Evolutionary conservation across 1,284 basidiomycete species (phyloP).

Genomic region (Cryptococcus sp.): DNA sequence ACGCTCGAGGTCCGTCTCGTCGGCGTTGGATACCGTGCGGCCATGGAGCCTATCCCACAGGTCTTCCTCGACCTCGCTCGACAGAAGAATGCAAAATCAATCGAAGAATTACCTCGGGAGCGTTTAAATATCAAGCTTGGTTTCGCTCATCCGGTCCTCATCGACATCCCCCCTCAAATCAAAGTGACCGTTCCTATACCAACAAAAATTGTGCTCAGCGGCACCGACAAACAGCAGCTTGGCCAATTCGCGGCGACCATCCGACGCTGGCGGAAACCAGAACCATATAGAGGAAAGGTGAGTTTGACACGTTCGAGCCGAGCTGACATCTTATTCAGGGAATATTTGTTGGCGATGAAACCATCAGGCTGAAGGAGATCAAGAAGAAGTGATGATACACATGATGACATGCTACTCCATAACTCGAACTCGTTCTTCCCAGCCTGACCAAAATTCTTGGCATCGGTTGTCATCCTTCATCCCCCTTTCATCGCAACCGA

Average conservation of each 20-base stretch:
- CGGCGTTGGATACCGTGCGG: slow-evolving; percentile 91
- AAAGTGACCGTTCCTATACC: slow-evolving; percentile 60
- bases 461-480: slow-evolving; percentile 1
- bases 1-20: slow-evolving; percentile 80
- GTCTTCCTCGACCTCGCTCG: slow-evolving; percentile 42
- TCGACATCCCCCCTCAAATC: slow-evolving; percentile 78
- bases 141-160: slow-evolving; percentile 81
- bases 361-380: slow-evolving; percentile 82
- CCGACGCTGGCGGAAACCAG: slow-evolving; percentile 80
- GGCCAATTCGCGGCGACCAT: slow-evolving; percentile 88
- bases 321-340: slow-evolving; percentile 59
- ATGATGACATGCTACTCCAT: slow-evolving; percentile 10
- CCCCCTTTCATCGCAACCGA: slow-evolving; percentile 34
- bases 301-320: slow-evolving; percentile 35
- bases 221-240: slow-evolving; percentile 62
- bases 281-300: slow-evolving; percentile 97
- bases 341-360: slow-evolving; percentile 86
- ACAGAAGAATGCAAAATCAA: slow-evolving; percentile 14
- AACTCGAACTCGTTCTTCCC: slow-evolving; percentile 18
- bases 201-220: slow-evolving; percentile 57
- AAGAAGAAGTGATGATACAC: slow-evolving; percentile 80
- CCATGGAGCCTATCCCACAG: slow-evolving; percentile 78
- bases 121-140: slow-evolving; percentile 84
- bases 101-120: slow-evolving; percentile 31
- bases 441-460: slow-evolving; percentile 30